phyloP scores from a whole-genome alignment of 2,329 filamentous ascomycete species.

The Cytospora leucostoma region DNA sequence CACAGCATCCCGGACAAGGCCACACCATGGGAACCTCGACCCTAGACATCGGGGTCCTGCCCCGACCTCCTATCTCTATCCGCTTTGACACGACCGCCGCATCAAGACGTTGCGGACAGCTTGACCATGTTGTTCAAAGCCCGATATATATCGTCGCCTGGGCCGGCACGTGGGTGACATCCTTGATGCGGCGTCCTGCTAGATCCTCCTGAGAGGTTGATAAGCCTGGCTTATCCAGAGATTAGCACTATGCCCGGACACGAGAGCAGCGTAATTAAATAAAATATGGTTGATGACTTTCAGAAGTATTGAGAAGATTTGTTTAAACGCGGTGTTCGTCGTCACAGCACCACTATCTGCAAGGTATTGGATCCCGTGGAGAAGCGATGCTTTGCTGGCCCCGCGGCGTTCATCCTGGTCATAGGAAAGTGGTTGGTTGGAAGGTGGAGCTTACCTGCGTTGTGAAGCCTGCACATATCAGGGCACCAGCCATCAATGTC shows the following conservation, averaged over 20 bases:
- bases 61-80: not conserved
- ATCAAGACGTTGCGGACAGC: not conserved
- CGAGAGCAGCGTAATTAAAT: no score
- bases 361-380: constrained; percentile 34
- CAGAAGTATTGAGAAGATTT: constrained; percentile 42
- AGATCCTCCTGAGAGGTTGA: not conserved
- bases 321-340: constrained; percentile 50
- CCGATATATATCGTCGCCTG: not conserved
- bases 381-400: constrained; percentile 39
- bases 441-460: constrained; percentile 16
- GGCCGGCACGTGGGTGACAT: not conserved
- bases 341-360: constrained; percentile 39
- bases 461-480: not conserved
- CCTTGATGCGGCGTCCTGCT: not conserved
- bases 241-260: not conserved
- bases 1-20: not conserved
- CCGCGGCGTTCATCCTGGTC: constrained; percentile 43
- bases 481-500: not conserved
- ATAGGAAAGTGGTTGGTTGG: constrained; percentile 5
- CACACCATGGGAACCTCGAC: not conserved
- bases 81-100: not conserved
- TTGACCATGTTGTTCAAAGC: not conserved
- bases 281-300: constrained; percentile 5
- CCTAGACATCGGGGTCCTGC: not conserved
- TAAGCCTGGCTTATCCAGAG: not conserved